These are phyloP conservation scores for Phylloporus rhodoxanthus DNA, from an alignment of 768 basidiomycete genomes.

Conservation along the genomic window DNA sequence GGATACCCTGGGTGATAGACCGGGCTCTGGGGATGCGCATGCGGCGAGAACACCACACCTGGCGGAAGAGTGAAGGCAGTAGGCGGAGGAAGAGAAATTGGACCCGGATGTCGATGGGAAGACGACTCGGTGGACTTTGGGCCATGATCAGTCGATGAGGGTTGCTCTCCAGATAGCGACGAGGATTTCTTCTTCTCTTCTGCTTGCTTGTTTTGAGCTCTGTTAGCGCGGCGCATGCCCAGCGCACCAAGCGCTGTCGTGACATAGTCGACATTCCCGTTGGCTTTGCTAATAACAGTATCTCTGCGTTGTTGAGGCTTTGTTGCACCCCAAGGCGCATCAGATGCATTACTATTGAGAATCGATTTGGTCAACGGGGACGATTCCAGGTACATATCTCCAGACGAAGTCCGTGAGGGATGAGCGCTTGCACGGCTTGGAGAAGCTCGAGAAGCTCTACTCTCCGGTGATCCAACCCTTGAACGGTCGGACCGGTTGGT, in stretches of 20 bases:
- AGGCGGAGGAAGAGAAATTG: conserved; percentile 62
- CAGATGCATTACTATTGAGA: conserved; percentile 5
- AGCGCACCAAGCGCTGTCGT: conserved; percentile 24
- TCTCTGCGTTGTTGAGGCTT: conserved; percentile 14
- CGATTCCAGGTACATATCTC: conserved; percentile 3
- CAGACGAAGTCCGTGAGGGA: conserved; percentile 5
- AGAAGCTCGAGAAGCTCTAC: conserved; percentile 4
- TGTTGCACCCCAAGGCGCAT: conserved; percentile 13
- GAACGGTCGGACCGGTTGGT: conserved; percentile 12
- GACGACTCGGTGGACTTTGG: conserved; percentile 17
- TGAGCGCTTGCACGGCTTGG: conserved; percentile 3
- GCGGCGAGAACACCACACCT: conserved; percentile 29
- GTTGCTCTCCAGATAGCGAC: conserved; percentile 16
- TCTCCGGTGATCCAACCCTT: conserved; percentile 17
- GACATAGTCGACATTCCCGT: conserved; percentile 16
- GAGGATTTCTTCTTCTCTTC: conserved; percentile 21
- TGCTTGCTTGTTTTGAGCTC: conserved; percentile 13
- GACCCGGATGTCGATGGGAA: conserved; percentile 59
- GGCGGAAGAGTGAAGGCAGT: conserved; percentile 41
- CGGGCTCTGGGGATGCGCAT: conserved; percentile 35
- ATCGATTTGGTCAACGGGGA: conserved; percentile 14
- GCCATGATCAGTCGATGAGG: conserved; percentile 11
- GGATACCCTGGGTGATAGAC: conserved; percentile 34
- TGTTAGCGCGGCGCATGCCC: conserved; percentile 27
- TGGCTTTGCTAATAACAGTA: conserved; percentile 9